Percentiles rank a stretch among this genome's conserved stretches.
These are phyloP conservation scores for Cercospora zeae-maydis DNA, from an alignment of 2,329 filamentous ascomycete species.

Conservation along the genomic window DNA sequence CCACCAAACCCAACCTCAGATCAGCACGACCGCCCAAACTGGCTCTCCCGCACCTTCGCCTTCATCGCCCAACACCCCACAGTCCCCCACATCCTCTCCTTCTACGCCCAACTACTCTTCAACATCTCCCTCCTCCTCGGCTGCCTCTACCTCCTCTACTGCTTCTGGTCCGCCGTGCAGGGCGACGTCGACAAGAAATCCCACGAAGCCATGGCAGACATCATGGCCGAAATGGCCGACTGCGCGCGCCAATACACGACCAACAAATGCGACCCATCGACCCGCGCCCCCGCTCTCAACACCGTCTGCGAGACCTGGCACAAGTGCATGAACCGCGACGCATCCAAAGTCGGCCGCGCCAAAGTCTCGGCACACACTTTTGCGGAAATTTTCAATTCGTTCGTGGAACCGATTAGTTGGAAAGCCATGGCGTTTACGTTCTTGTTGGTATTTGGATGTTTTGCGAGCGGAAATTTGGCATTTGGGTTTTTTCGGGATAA, in stretches of 20 bases:
- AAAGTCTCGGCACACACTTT: constrained; percentile 82
- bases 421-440: constrained; percentile 66
- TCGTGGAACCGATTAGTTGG: constrained; percentile 84
- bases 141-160: constrained; percentile 64
- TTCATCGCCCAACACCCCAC: constrained; percentile 63
- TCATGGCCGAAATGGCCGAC: constrained; percentile 67
- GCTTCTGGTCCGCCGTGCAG: constrained; percentile 65
- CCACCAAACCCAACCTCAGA: constrained; percentile 12
- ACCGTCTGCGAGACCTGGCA: constrained; percentile 75
- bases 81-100: constrained; percentile 62
- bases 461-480: constrained; percentile 58
- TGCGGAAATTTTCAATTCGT: constrained; percentile 89
- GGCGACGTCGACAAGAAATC: constrained; percentile 72
- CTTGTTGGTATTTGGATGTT: constrained; percentile 49
- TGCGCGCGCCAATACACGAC: constrained; percentile 71
- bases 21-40: constrained; percentile 24
- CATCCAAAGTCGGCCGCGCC: constrained; percentile 71
- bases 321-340: constrained; percentile 81
- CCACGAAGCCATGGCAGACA: constrained; percentile 59
- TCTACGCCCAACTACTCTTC: constrained; percentile 63
- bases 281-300: constrained; percentile 69
- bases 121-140: constrained; percentile 60
- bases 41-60: constrained; percentile 51
- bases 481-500: constrained; percentile 54
- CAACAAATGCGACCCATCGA: constrained; percentile 69